phyloP scores from a whole-genome alignment of 345 rosid genomes.

The Ceriops tagal region DNA sequence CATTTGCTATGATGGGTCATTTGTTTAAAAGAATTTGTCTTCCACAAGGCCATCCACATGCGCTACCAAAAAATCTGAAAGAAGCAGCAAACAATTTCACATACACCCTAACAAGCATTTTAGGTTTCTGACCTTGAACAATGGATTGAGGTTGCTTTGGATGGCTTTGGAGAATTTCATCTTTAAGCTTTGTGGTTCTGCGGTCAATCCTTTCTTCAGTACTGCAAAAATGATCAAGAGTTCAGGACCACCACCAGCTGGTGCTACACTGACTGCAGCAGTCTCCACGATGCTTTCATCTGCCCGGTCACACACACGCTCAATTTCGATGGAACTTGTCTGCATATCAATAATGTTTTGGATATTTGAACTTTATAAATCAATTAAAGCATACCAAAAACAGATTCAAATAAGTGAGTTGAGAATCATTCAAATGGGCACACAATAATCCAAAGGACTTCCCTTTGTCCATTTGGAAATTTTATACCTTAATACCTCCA shows the following conservation, averaged over 20 bases:
- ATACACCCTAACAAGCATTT: background rate
- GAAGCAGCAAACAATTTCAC: background rate
- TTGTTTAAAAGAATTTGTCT: too few species aligned
- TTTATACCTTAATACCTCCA: constrained; percentile 83
- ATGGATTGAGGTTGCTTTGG: constrained; percentile 73
- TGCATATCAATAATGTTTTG: constrained; percentile 18
- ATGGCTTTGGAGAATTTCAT: constrained; percentile 53
- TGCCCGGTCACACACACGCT: constrained; percentile 64
- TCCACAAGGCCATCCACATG: too few species aligned
- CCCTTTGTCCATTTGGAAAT: background rate
- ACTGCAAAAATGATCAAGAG: constrained; percentile 54
- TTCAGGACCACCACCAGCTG: constrained; percentile 73
- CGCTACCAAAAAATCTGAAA: background rate
- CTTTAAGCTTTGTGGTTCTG: constrained; percentile 47
- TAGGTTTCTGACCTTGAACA: constrained; percentile 59
- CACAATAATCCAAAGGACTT: background rate
- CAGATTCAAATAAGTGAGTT: background rate
- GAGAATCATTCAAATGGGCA: background rate
- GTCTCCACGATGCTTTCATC: constrained; percentile 75
- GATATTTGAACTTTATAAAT: background rate
- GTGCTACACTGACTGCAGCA: constrained; percentile 64
- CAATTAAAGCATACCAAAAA: background rate
- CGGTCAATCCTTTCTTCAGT: constrained; percentile 48
- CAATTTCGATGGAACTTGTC: constrained; percentile 95
- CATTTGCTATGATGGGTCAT: too few species aligned